Percentiles rank a stretch among this genome's conserved stretches.
phyloP scores from a whole-genome alignment of 139 green algal species.

The Yamagishiella unicocca region DNA sequence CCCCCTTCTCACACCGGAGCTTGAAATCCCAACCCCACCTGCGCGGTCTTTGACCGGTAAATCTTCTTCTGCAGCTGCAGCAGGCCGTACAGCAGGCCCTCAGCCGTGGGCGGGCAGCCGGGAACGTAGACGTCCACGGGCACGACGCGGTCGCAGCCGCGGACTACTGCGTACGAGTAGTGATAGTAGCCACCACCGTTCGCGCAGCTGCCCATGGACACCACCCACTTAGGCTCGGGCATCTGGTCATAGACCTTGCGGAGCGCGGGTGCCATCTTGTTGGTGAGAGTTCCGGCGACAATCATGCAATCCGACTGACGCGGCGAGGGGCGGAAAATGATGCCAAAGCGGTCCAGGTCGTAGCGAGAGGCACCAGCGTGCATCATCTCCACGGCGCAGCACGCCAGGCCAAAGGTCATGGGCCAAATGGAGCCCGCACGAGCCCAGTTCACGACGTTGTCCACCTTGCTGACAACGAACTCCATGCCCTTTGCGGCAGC shows the following conservation, averaged over 20 bases:
- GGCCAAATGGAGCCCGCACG: slow-evolving; percentile 94
- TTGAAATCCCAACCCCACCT: not conserved
- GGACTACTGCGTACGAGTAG: slow-evolving; percentile 96
- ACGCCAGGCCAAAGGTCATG: slow-evolving; percentile 97
- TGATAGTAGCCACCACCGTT: slow-evolving; percentile 99
- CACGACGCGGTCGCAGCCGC: slow-evolving; percentile 96
- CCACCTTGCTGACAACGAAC: slow-evolving; percentile 53
- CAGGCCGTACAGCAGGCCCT: slow-evolving; percentile 96
- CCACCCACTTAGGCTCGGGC: slow-evolving; percentile 97
- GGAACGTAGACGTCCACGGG: slow-evolving; percentile 98
- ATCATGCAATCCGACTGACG: slow-evolving; percentile 98
- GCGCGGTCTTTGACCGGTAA: slow-evolving; percentile 54
- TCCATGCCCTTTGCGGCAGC: slow-evolving; percentile 43
- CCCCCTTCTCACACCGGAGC: not conserved
- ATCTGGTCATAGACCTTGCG: slow-evolving; percentile 98
- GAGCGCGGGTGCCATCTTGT: slow-evolving; percentile 98
- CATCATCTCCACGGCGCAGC: slow-evolving; percentile 99
- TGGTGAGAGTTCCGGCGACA: slow-evolving; percentile 96
- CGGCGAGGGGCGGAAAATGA: slow-evolving; percentile 96
- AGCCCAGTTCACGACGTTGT: slow-evolving; percentile 93
- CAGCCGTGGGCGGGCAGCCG: slow-evolving; percentile 95
- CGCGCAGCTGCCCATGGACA: slow-evolving; percentile 97
- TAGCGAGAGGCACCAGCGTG: slow-evolving; percentile 69
- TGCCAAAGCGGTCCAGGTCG: slow-evolving; percentile 89
- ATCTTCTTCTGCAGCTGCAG: slow-evolving; percentile 77